These are phyloP conservation scores for Phytophthora crassamura DNA, from an alignment of 352 stramenopile species.

Conservation along the genomic window DNA sequence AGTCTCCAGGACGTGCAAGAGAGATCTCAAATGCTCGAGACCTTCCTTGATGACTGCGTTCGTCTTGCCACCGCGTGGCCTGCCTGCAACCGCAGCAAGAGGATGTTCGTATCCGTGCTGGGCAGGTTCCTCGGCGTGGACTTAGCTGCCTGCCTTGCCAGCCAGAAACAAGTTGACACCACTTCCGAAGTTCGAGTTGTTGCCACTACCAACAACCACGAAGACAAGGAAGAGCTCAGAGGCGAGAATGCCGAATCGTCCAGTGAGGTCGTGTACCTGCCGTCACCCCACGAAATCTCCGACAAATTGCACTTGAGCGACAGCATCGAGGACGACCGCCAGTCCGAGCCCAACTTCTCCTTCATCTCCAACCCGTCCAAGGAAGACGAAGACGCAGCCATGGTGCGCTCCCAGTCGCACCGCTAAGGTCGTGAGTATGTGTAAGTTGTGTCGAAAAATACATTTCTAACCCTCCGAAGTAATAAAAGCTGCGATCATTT, in stretches of 20 bases:
- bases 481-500: constrained; percentile 16
- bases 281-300: constrained; percentile 21
- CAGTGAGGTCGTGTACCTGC: constrained; percentile 22
- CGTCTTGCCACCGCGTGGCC: constrained; percentile 47
- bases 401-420: constrained; percentile 37
- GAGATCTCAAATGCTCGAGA: constrained; percentile 57
- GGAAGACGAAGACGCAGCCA: constrained; percentile 5
- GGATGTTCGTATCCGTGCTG: constrained; percentile 45
- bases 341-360: constrained; percentile 41
- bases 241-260: constrained; percentile 24
- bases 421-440: constrained; percentile 20
- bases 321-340: constrained; percentile 34
- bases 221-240: constrained; percentile 6
- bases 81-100: constrained; percentile 57
- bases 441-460: constrained; percentile 15
- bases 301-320: constrained; percentile 20
- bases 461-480: background rate
- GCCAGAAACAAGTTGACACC: constrained; percentile 23
- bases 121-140: constrained; percentile 69
- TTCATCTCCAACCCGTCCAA: constrained; percentile 47
- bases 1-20: constrained; percentile 55
- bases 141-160: constrained; percentile 30
- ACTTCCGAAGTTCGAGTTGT: constrained; percentile 18
- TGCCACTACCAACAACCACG: constrained; percentile 9
- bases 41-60: constrained; percentile 53